A percentile compares a stretch with the other conserved stretches of the same genome.
phyloP scores from a whole-genome alignment of 208 protist species.

The Trypanosoma scelopori region DNA sequence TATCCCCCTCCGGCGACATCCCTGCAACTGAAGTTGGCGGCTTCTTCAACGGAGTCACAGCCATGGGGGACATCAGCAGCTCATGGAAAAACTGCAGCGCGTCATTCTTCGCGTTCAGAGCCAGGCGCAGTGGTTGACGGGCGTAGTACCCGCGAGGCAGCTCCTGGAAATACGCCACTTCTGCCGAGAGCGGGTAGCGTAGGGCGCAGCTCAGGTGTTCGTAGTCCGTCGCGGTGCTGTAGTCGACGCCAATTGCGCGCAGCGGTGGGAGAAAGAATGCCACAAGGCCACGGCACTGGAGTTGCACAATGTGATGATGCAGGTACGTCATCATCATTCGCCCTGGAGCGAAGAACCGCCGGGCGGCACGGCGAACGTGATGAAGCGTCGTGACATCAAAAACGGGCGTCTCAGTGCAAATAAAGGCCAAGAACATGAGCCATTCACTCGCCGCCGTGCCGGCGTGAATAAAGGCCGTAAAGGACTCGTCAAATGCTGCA shows the following conservation, averaged over 20 bases:
- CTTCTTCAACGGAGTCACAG: not conserved
- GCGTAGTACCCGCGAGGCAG: slow-evolving; percentile 49
- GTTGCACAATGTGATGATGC: slow-evolving; percentile 43
- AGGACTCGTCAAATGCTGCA: slow-evolving; percentile 23
- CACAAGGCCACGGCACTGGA: slow-evolving; percentile 41
- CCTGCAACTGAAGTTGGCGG: not conserved
- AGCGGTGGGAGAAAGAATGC: slow-evolving; percentile 69
- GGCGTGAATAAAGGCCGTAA: not conserved
- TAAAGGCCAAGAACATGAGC: slow-evolving; percentile 54
- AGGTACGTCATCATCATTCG: slow-evolving; percentile 33
- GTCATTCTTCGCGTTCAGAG: slow-evolving; percentile 37
- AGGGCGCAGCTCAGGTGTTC: slow-evolving; percentile 34
- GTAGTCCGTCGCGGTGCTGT: slow-evolving; percentile 31
- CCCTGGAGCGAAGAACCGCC: slow-evolving; percentile 20
- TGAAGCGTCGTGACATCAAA: slow-evolving; percentile 22
- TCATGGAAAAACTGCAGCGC: slow-evolving; percentile 34
- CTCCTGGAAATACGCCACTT: slow-evolving; percentile 55
- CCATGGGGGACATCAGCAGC: slow-evolving; percentile 16
- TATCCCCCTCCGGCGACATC: slow-evolving; percentile 2
- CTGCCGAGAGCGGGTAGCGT: slow-evolving; percentile 31
- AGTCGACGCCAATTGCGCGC: slow-evolving; percentile 71
- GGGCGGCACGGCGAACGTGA: slow-evolving; percentile 35
- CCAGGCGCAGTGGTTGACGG: slow-evolving; percentile 31
- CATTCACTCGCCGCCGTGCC: slow-evolving; percentile 31
- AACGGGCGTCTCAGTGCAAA: slow-evolving; percentile 34